Evolutionary conservation across 2,329 filamentous ascomycete genomes (phyloP), one percentile per base, ranked within the genome.

Genomic region (Penicillium polonicum): DNA sequence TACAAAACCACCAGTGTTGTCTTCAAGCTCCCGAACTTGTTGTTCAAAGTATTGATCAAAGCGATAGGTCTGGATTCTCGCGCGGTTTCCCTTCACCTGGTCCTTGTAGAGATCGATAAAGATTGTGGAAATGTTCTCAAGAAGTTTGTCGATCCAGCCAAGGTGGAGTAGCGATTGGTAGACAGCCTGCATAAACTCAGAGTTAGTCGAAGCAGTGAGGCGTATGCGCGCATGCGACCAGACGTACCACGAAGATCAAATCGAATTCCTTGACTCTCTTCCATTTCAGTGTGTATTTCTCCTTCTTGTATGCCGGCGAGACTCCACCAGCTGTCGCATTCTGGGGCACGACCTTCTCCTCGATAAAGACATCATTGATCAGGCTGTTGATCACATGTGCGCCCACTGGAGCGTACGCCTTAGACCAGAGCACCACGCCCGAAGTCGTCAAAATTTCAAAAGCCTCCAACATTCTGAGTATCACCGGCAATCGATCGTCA

Each of bases 401-500:
- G 72, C 87, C 92, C 71, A 96, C 86, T 2, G 88, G 83, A 54
- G 88, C 86, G 74, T 93, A 96, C 27, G 87, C 88, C 73, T 90
- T 88, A 60, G 93, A 97, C 94, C 94, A 99, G 55, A 99, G 85
- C 57, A 99, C 94, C 62, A 99, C 92, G 56, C 94, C 94, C 4
- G 92, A 96, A 38, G 93, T 96, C 60, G 93, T 97, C 60, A 99
- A 78, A 65, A 99, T 94, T 77, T 99, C 93, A 75, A 99, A 99
- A 17, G 90, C 89, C 80, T 99, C 94, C 78, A 99, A 80, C 93
- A 97, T 97, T 57, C 66, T 57, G 42, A 48, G 8, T 39, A 46
- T 43, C 25, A 4, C n/a, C 42, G 44, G 35, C 8, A 42, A 41
- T 27, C 17, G 19, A 29, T 48, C 25, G 12, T 13, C 23, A n/a